phyloP scores from a whole-genome alignment of 1,139 yeast species.

The Sugiyamaella novakii region DNA sequence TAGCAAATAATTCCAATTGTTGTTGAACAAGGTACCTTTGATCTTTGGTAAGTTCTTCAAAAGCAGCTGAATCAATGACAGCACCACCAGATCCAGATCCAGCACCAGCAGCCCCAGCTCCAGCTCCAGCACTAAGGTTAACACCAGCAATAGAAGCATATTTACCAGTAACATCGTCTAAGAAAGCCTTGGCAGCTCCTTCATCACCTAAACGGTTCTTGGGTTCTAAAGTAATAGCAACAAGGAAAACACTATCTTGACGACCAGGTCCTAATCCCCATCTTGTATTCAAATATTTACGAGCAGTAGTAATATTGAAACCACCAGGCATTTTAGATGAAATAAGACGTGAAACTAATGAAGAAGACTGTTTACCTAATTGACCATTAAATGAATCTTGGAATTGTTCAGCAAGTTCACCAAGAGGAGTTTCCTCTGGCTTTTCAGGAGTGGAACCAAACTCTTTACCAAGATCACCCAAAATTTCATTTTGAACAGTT shows the following conservation, averaged over 20 bases:
- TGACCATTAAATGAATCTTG: slow-evolving; percentile 87
- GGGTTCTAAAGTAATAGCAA: slow-evolving; percentile 88
- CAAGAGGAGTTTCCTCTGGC: slow-evolving; percentile 97
- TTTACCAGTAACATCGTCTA: slow-evolving; percentile 78
- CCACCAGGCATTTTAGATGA: slow-evolving; percentile 99
- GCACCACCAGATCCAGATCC: slow-evolving; percentile 75
- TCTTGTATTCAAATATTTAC: slow-evolving; percentile 86
- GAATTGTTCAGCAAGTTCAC: slow-evolving; percentile 91
- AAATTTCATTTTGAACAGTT: slow-evolving; percentile 94
- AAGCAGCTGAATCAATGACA: slow-evolving; percentile 91
- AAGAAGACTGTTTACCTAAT: slow-evolving; percentile 89
- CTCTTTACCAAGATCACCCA: slow-evolving; percentile 98
- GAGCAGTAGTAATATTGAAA: slow-evolving; percentile 84
- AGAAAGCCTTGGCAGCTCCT: slow-evolving; percentile 84
- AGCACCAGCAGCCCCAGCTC: slow-evolving; percentile 60
- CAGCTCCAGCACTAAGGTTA: slow-evolving; percentile 66
- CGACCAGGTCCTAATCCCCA: slow-evolving; percentile 94
- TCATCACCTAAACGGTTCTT: slow-evolving; percentile 83
- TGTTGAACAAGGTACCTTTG: slow-evolving; percentile 88
- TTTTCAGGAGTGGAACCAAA: slow-evolving; percentile 97
- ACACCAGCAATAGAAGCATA: slow-evolving; percentile 85
- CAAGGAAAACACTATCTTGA: slow-evolving; percentile 84
- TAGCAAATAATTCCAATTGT: slow-evolving; percentile 92
- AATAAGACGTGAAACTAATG: slow-evolving; percentile 86
- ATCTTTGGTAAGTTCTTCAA: slow-evolving; percentile 90